Conservation (phyloP, 768 basidiomycete genomes). For the Chalciporus pseudorubinellus region DNA sequence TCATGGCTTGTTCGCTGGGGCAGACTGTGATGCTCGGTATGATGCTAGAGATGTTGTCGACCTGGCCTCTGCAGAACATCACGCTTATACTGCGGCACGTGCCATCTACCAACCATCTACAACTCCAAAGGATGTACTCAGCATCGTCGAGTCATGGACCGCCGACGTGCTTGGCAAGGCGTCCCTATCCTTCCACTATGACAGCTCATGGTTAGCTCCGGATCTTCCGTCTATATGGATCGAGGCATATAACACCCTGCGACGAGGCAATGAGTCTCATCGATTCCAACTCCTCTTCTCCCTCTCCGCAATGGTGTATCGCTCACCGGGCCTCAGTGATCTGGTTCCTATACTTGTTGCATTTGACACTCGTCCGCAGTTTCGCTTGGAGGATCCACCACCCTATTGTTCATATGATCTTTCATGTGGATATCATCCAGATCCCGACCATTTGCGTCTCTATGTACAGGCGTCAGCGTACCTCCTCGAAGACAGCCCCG, state of each 20-base stretch:
- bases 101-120: neutral
- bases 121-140: neutral
- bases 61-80: constrained; percentile 4
- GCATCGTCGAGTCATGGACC: constrained; percentile 10
- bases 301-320: constrained; percentile 30
- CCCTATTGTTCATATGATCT: constrained; percentile 7
- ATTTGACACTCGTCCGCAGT: constrained; percentile 20
- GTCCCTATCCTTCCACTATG: constrained; percentile 17
- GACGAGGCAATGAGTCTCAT: constrained; percentile 4
- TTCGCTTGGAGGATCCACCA: constrained; percentile 13
- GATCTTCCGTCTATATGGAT: constrained; percentile 22
- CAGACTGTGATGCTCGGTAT: constrained; percentile 5
- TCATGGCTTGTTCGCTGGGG: neutral
- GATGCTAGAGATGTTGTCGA: constrained; percentile 4
- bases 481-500: constrained; percentile 8
- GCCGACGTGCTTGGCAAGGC: neutral
- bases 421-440: constrained; percentile 9
- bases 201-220: constrained; percentile 23
- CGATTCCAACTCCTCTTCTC: constrained; percentile 27
- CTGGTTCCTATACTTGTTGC: constrained; percentile 31
- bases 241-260: constrained; percentile 25
- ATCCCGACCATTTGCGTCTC: neutral
- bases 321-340: constrained; percentile 7
- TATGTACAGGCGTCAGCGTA: neutral
- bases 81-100: constrained; percentile 10